phyloP scores from a whole-genome alignment of 345 rosid species.

The Euphorbia tirucalli region DNA sequence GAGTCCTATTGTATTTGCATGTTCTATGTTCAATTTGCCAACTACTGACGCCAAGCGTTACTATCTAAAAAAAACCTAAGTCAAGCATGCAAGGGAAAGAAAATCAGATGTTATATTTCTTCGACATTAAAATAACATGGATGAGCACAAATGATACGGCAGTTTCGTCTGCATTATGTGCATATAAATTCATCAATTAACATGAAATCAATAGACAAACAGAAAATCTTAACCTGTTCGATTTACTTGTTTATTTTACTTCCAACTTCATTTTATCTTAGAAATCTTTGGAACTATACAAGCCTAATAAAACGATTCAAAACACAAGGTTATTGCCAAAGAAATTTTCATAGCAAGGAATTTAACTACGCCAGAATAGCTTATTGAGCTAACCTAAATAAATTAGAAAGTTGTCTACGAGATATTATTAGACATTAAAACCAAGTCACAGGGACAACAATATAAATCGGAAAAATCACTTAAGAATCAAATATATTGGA shows the following conservation, averaged over 20 bases:
- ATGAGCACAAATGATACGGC: background rate
- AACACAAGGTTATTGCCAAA: too few relatives aligned
- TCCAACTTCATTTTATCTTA: too few relatives aligned
- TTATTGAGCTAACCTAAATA: background rate
- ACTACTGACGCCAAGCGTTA: background rate
- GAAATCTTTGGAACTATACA: background rate
- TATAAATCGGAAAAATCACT: background rate
- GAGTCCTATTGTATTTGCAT: too few relatives aligned
- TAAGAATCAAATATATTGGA: background rate
- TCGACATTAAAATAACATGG: background rate
- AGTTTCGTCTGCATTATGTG: background rate
- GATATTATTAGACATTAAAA: background rate
- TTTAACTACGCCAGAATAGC: background rate
- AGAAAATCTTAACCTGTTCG: background rate
- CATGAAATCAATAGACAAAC: background rate
- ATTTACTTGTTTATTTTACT: too few relatives aligned
- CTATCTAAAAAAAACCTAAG: background rate
- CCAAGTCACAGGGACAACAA: background rate
- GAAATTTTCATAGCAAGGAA: background rate
- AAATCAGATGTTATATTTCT: background rate
- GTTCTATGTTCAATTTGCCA: background rate
- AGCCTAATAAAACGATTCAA: background rate
- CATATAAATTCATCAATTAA: background rate
- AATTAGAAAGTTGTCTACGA: background rate
- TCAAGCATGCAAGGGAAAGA: background rate